A percentile compares a stretch with the other conserved stretches of the same genome.
phyloP scores from a whole-genome alignment of 345 rosid genomes.

The Murraya paniculata region DNA sequence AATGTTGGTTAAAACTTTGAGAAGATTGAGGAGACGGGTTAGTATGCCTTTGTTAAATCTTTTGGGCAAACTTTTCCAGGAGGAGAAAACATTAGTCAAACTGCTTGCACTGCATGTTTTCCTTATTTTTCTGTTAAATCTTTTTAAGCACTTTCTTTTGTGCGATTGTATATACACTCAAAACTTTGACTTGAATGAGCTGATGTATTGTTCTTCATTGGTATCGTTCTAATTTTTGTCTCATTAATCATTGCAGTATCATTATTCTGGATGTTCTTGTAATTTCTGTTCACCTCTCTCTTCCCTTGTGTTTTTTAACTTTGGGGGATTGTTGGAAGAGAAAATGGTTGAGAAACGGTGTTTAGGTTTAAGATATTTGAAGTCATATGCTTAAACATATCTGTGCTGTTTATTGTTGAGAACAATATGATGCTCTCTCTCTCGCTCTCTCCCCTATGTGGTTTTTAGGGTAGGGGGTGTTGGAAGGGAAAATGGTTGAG shows the following conservation, averaged over 20 bases:
- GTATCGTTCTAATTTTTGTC: background rate
- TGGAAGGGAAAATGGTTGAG: background rate
- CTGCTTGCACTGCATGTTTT: background rate
- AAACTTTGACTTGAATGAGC: background rate
- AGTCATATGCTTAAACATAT: background rate
- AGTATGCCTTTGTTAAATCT: constrained; percentile 20
- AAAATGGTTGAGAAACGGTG: background rate
- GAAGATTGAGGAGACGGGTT: constrained; percentile 88
- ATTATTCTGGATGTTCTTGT: background rate
- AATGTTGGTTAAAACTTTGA: constrained; percentile 94
- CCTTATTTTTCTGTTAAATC: background rate
- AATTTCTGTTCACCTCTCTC: background rate
- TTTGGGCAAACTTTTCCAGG: background rate
- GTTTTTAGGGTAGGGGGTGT: background rate
- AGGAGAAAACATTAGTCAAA: background rate
- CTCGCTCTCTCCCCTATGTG: background rate
- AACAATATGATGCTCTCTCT: background rate
- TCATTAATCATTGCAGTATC: background rate
- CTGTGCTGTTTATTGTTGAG: background rate
- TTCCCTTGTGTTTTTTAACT: background rate
- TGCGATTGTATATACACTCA: background rate
- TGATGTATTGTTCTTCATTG: background rate
- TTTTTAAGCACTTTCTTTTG: background rate
- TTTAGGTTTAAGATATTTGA: background rate
- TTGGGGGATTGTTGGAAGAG: background rate